Evolutionary conservation across 768 basidiomycete species (phyloP).

Genomic region (Xanthoconium purpureum): DNA sequence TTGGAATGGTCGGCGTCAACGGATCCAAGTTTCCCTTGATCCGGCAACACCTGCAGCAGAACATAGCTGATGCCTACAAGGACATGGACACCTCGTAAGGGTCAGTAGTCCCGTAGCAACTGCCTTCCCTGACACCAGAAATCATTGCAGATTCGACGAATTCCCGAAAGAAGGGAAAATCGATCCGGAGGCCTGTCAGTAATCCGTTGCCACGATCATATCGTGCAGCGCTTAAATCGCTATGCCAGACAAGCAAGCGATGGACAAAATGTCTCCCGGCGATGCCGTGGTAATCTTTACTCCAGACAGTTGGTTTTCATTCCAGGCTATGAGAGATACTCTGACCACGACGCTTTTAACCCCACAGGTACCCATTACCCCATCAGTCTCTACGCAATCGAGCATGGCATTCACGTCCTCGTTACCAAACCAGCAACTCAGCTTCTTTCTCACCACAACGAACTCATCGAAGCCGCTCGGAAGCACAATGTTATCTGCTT

Average conservation of each 20-base stretch:
- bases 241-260: constrained; percentile 74
- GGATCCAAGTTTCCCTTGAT: constrained; percentile 88
- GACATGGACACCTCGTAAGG: constrained; percentile 81
- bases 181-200: constrained; percentile 81
- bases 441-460: constrained; percentile 76
- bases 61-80: constrained; percentile 81
- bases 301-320: constrained; percentile 65
- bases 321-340: not conserved
- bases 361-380: constrained; percentile 72
- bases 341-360: not conserved
- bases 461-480: constrained; percentile 70
- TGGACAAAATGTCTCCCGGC: constrained; percentile 72
- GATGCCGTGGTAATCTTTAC: constrained; percentile 94
- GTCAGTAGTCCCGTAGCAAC: not conserved
- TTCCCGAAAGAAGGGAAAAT: constrained; percentile 69
- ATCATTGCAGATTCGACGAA: constrained; percentile 59
- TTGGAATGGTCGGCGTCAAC: constrained; percentile 88
- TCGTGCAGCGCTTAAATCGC: not conserved
- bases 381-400: constrained; percentile 84
- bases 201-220: not conserved
- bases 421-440: constrained; percentile 93
- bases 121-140: not conserved
- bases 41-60: constrained; percentile 72
- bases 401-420: constrained; percentile 82
- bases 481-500: constrained; percentile 83